phyloP scores from a whole-genome alignment of 2,329 filamentous ascomycete genomes.

The Xylariaceae sp. region DNA sequence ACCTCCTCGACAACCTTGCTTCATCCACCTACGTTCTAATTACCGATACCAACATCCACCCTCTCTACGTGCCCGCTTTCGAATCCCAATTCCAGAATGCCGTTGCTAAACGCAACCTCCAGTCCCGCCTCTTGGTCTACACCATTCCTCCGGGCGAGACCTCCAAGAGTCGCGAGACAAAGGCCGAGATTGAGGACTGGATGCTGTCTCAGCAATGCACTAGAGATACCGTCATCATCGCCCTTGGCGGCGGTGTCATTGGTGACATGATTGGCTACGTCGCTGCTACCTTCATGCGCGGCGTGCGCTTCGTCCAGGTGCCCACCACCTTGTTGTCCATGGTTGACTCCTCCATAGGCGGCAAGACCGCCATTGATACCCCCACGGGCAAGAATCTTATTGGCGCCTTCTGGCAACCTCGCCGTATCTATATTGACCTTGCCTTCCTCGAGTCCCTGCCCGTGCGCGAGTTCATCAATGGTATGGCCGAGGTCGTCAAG shows the following conservation, averaged over 20 bases:
- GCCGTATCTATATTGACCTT: slow-evolving; percentile 90
- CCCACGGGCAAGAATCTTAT: slow-evolving; percentile 94
- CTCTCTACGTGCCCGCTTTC: slow-evolving; percentile 77
- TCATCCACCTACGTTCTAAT: slow-evolving; percentile 95
- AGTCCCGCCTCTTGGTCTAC: slow-evolving; percentile 74
- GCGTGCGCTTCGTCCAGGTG: slow-evolving; percentile 92
- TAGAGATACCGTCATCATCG: slow-evolving; percentile 89
- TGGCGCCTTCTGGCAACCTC: slow-evolving; percentile 93
- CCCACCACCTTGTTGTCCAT: slow-evolving; percentile 92
- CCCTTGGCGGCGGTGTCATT: slow-evolving; percentile 92
- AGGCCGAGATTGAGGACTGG: slow-evolving; percentile 96
- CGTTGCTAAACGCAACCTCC: slow-evolving; percentile 36
- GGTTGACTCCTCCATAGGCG: slow-evolving; percentile 97
- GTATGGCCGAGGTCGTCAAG: slow-evolving; percentile 98
- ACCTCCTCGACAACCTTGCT: slow-evolving; percentile 69
- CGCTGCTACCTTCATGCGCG: slow-evolving; percentile 97
- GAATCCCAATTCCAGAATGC: slow-evolving; percentile 56
- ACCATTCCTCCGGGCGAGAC: slow-evolving; percentile 85
- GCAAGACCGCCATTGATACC: slow-evolving; percentile 97
- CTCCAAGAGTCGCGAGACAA: slow-evolving; percentile 88
- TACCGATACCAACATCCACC: slow-evolving; percentile 87
- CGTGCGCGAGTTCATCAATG: slow-evolving; percentile 90
- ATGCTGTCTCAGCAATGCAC: slow-evolving; percentile 89
- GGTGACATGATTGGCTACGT: slow-evolving; percentile 98
- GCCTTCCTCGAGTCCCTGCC: slow-evolving; percentile 87